Percentiles rank a stretch among this genome's conserved stretches.
These are phyloP conservation scores for Macaranga tanarius DNA, from an alignment of 441 rosid species.

Conservation along the genomic window DNA sequence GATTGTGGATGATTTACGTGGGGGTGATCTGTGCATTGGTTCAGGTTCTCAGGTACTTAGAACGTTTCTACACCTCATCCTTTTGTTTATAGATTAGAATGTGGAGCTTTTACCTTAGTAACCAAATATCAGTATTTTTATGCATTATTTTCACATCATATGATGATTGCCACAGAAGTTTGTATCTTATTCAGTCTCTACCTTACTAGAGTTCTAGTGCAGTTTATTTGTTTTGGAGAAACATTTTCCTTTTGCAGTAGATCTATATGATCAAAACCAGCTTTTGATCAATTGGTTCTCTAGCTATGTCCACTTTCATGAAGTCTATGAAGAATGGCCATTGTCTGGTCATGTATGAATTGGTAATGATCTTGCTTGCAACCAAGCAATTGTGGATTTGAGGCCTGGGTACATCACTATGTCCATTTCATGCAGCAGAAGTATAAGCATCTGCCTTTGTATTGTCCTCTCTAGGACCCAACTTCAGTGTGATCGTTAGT, in stretches of 20 bases:
- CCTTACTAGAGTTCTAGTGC: not conserved
- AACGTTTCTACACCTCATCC: not conserved
- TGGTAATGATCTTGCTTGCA: not conserved
- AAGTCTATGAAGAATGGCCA: not conserved
- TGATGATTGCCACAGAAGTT: not conserved
- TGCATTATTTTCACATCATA: not conserved
- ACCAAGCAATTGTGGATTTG: not conserved
- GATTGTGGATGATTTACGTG: constrained; percentile 86
- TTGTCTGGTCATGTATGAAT: not conserved
- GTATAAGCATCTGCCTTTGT: not conserved
- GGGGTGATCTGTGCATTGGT: constrained; percentile 82
- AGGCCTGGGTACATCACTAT: not conserved
- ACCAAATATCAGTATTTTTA: not conserved
- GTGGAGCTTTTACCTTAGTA: not conserved
- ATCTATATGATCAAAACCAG: not conserved
- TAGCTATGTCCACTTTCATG: not conserved
- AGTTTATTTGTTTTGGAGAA: not conserved
- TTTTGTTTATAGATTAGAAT: not conserved
- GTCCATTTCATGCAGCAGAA: not conserved
- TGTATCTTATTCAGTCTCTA: not conserved
- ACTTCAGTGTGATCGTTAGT: not conserved
- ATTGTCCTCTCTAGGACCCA: not conserved
- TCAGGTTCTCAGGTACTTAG: constrained; percentile 85
- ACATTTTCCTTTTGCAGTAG: not conserved
- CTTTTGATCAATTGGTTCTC: not conserved